Base-by-base conservation (phyloP, 352 stramenopile species). In the Achlya hypogyna region DNA sequence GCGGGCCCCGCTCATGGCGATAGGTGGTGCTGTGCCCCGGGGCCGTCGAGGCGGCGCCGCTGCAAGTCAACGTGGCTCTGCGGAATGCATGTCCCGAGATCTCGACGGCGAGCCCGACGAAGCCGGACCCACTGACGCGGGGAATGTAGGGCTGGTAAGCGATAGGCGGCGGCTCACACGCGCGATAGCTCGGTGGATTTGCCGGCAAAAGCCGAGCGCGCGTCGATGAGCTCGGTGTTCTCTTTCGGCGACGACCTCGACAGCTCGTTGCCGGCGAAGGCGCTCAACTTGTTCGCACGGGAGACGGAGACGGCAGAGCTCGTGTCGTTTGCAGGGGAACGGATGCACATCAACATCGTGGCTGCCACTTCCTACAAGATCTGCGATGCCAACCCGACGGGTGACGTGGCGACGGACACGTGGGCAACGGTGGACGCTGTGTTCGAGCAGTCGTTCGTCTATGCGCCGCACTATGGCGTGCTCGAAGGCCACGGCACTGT, bases 341-440 rank as follows among this genome's bases (percentile, higher is more conserved):
- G 59, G 43, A 67, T 67, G 45, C 60, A 67, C 8, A 58, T 67
- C 14, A 23, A 29, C 23, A 67, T 67, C 51, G 60, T 67, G 8
- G 60, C 60, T n/a, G 51, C 45, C 6, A 67, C 60, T 14, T 67
- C 60, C 29, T 67, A 67, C 47, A 67, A 67, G 25, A 49, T 67
- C 20, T 67, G 60, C 35, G 60, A 67, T 42, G 14, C 51, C 18
- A 67, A 67, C 31, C 60, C 60, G 12, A 42, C 56, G 49, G 60
- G 60, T n/a, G 23, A 67, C 34, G n/a, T 29, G n/a, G 22, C 27
- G 5, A 22, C 38, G 20, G 60, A 67, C 32, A 67, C 60, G 10
- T 67, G 60, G 60, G 60, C 40, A 20, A 49, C 51, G 22, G n/a
- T 67, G 1, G 51, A 67, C 20, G 60, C 60, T 1, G 51, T 60